Base-by-base conservation (phyloP, 192 early-diverging fungal genomes). In the Backusella circina region DNA sequence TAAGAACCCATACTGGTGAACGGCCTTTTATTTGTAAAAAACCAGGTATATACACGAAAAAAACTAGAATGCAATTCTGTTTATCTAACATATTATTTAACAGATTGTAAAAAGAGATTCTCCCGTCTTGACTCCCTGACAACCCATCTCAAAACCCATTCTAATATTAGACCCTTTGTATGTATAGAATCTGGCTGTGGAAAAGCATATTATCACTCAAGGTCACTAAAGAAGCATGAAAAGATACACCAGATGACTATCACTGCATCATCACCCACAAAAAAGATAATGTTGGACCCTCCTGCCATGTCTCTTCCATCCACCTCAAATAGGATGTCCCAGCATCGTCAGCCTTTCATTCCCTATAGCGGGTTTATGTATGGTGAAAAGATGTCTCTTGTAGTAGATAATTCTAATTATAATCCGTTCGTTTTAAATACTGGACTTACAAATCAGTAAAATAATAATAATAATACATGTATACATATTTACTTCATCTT, bases 1-100 rank as follows among this genome's bases (percentile, higher is more conserved):
- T 91, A 65, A 85, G 93, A 1, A 92, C 88, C 0, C 92, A 94
- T 72, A 94, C 91, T 4, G 93, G 93, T 23, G 93, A 94, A 77
- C 84, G 89, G 64, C 93, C 93, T 1, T 93, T 90, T 83, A 79
- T 83, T 44, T 94, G 93, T 71, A 77, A 78, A 10, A 83, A 87
- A 6, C 80, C 83, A 3, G 80, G 77, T 47, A 47, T 47, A 16
- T 79, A 70, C 35, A 35, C 5, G 6, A 35, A 77, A 23, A 70
- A 18, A 28, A 71, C 12, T 26, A 28, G 26, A 13, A 61, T 0
- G 23, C 9, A 26, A 57, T 57, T n/a, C n/a, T n/a, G n/a, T n/a
- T 2, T 12, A 57, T 57, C 23, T 57, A 57, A 21, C 39, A 2
- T 26, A 12, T 26, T 57, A 57, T 26, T 0, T 54, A 23, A 70